Evolutionary conservation across 2,329 filamentous ascomycete species (phyloP), one percentile per base, ranked within the genome.

Genomic region (Clarireedia sp.): DNA sequence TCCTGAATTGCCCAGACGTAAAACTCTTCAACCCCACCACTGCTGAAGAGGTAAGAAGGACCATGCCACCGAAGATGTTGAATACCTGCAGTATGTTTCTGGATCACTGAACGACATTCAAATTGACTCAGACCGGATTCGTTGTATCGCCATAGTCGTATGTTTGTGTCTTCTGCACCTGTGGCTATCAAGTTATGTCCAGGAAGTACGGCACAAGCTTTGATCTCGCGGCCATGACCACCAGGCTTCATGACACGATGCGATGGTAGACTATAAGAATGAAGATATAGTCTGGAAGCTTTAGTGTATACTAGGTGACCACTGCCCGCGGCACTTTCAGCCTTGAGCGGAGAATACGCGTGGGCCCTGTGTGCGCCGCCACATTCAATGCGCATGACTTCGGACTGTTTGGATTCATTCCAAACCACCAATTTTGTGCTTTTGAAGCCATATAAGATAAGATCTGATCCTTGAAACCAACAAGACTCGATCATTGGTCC

Each of bases 171-270:
- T 68, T 89, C 86, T 0, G 83, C 81, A 0, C 85, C 86, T 1
- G 85, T 88, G 1, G 83, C 85, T 37, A 88, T 73, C 4, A 86
- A 65, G 5, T 66, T 66, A 8, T 48, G 62, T 54, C 55, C 59
- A 26, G 43, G 33, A 63, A 75, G 76, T 2, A 79, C 66, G 19
- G 82, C 78, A 58, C 81, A 70, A 2, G 80, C 72, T 68, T 88
- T 89, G 62, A 97, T 87, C 70, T 99, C 94, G 54, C 94, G 78
- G 0, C 94, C 94, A 69, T 99, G 94, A 0, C 82, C 82, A 6
- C 94, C 92, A 0, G 71, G 63, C 60, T 85, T 83, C 12, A 95
- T 60, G 0, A 77, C 68, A 9, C 68, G 63, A 67, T 72, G 80
- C 61, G 67, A 74, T 36, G 74, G 58, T 16, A 64, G 57, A 3